Evolutionary conservation across 768 basidiomycete species (phyloP).

Genomic region (Fistulinella prunicolor): DNA sequence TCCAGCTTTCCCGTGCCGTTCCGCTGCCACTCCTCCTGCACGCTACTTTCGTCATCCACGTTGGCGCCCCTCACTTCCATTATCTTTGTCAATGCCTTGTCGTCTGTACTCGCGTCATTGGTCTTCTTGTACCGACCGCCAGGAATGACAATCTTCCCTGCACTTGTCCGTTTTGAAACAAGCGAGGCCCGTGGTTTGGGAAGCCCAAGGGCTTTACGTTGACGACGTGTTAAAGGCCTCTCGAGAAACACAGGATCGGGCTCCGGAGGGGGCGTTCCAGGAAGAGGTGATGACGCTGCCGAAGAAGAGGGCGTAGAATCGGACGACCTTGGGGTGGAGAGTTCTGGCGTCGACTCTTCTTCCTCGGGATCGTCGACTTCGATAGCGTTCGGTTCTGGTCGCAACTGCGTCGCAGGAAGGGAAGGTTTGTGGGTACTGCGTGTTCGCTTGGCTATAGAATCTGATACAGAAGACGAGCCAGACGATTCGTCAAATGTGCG

Average conservation of each 20-base stretch:
- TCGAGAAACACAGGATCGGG: conserved; percentile 11
- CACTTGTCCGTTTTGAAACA: conserved; percentile 30
- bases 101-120: conserved; percentile 6
- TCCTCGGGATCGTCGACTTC: conserved; percentile 30
- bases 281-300: conserved; percentile 34
- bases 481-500: conserved; percentile 60
- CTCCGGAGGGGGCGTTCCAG: conserved; percentile 33
- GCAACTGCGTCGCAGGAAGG: conserved; percentile 11
- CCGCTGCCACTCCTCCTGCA: conserved; percentile 52
- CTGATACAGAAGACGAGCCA: conserved; percentile 38
- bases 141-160: conserved; percentile 62
- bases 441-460: conserved; percentile 36
- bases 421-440: conserved; percentile 28
- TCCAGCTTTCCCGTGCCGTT: conserved; percentile 74
- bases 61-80: conserved; percentile 22
- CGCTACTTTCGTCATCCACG: conserved; percentile 33
- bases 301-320: conserved; percentile 32
- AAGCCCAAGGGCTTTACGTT: conserved; percentile 66
- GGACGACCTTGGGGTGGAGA: conserved; percentile 39
- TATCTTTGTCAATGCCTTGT: conserved; percentile 17
- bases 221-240: conserved; percentile 56
- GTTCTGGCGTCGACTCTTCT: conserved; percentile 39
- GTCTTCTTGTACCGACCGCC: conserved; percentile 50
- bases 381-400: conserved; percentile 17
- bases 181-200: conserved; percentile 49